Evolutionary conservation across 1,284 basidiomycete species (phyloP), one percentile per base, ranked within the genome.

Genomic region (Trametes versicolor): DNA sequence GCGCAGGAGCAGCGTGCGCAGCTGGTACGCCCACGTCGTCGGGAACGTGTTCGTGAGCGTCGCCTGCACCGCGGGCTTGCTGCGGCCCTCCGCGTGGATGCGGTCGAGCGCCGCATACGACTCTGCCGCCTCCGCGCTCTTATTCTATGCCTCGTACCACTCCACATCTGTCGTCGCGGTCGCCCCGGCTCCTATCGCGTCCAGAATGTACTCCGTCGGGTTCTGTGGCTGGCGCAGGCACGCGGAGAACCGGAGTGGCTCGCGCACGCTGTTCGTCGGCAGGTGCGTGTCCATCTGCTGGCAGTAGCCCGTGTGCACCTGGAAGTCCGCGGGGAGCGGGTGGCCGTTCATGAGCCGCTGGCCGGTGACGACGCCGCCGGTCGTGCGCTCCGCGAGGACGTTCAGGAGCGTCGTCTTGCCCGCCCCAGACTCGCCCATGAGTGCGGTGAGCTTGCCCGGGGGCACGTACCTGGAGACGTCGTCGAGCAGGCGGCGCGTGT

Each of bases 361-460:
- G 0, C 96, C 96, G 1, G 82, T 83, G 49, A 97, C 85, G n/a
- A 95, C 85, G 25, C 95, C 96, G 60, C 85, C 87, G n/a, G 83
- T 85, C n/a, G 87, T 87, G 17, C 95, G 89, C 65, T 92, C 85
- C 0, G 95, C 94, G 7, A 97, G 81, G 1, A 93, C 94, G 74
- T 97, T 95, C 56, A 97, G 81, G 0, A 96, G 79, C 0, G 92
- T 94, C 0, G 92, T 95, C 85, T 93, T 92, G 32, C 90, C 90
- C 1, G 90, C 89, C 47, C 95, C 96, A 17, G 91, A 93, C 62
- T 92, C 91, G 29, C 94, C 89, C 82, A 95, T 95, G 52, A 92
- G 80, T 29, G 86, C 91, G 0, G 89, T 92, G 62, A 97, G 80
- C 71, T 90, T 94, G 6, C 93, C 92, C 0, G 93, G 94, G 25